Evolutionary conservation across 352 stramenopile species (phyloP).

Genomic region (Peronospora tabacina): DNA sequence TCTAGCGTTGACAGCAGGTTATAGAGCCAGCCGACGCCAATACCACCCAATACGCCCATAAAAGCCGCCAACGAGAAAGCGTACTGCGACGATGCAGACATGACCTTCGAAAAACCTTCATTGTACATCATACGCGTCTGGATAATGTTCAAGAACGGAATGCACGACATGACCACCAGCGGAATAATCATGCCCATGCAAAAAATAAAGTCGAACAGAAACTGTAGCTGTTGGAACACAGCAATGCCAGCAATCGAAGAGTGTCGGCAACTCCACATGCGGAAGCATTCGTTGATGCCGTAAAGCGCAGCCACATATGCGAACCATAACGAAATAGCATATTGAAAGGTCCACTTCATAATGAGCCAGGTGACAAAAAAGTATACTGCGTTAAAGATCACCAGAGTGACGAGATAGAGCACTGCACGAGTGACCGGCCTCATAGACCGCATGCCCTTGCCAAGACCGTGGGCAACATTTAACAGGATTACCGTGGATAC

Average conservation of each 20-base stretch:
- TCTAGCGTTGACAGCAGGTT: constrained; percentile 57
- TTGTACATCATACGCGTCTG: constrained; percentile 86
- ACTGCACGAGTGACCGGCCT: constrained; percentile 36
- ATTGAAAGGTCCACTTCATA: constrained; percentile 33
- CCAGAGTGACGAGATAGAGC: constrained; percentile 38
- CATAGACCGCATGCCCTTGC: constrained; percentile 40
- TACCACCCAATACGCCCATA: constrained; percentile 53
- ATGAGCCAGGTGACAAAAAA: constrained; percentile 42
- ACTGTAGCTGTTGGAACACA: constrained; percentile 66
- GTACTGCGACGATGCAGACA: constrained; percentile 74
- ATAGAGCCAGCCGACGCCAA: constrained; percentile 61
- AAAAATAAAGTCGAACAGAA: constrained; percentile 79
- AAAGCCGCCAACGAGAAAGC: constrained; percentile 62
- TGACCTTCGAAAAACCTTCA: constrained; percentile 72
- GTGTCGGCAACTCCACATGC: constrained; percentile 57
- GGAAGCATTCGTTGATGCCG: constrained; percentile 65
- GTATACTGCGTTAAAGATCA: constrained; percentile 30
- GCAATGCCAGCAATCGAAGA: constrained; percentile 47
- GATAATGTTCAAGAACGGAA: constrained; percentile 74
- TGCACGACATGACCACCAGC: constrained; percentile 56
- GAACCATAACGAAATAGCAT: constrained; percentile 51
- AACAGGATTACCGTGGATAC: constrained; percentile 46
- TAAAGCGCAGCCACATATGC: constrained; percentile 57
- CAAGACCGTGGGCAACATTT: constrained; percentile 35
- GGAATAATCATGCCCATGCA: constrained; percentile 54